These are phyloP conservation scores for Circinella minor DNA, from an alignment of 371 early-diverging fungal genomes.

Conservation along the genomic window DNA sequence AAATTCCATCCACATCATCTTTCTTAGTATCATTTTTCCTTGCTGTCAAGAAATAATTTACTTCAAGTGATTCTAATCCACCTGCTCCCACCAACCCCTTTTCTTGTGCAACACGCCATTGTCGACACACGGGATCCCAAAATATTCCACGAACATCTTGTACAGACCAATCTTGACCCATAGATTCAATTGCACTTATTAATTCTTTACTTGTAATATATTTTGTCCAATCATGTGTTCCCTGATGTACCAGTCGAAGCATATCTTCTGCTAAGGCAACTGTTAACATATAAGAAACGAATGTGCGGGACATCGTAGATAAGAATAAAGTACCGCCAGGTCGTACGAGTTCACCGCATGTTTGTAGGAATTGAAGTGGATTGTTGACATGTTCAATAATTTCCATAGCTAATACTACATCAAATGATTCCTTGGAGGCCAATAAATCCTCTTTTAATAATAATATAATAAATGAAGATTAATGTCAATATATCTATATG, in stretches of 20 bases:
- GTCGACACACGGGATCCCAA: conserved; percentile 48
- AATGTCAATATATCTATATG: no score
- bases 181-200: conserved; percentile 27
- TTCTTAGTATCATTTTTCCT: conserved; percentile 24
- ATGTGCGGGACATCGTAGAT: conserved; percentile 93
- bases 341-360: conserved; percentile 64
- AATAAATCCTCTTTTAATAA: conserved; percentile 58
- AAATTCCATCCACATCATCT: neutral
- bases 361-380: conserved; percentile 71
- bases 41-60: conserved; percentile 53
- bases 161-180: conserved; percentile 49
- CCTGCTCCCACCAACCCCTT: conserved; percentile 41
- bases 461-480: no score
- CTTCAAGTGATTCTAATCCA: conserved; percentile 45
- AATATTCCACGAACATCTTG: conserved; percentile 49
- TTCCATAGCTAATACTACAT: conserved; percentile 88
- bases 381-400: conserved; percentile 93
- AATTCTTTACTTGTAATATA: conserved; percentile 63
- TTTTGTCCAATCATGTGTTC: conserved; percentile 89
- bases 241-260: conserved; percentile 78
- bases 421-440: conserved; percentile 66
- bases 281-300: conserved; percentile 75
- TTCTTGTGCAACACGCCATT: conserved; percentile 41
- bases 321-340: conserved; percentile 80
- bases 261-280: conserved; percentile 87